phyloP scores from a whole-genome alignment of 495 filamentous ascomycete genomes.

The Penicillium samsonianum region DNA sequence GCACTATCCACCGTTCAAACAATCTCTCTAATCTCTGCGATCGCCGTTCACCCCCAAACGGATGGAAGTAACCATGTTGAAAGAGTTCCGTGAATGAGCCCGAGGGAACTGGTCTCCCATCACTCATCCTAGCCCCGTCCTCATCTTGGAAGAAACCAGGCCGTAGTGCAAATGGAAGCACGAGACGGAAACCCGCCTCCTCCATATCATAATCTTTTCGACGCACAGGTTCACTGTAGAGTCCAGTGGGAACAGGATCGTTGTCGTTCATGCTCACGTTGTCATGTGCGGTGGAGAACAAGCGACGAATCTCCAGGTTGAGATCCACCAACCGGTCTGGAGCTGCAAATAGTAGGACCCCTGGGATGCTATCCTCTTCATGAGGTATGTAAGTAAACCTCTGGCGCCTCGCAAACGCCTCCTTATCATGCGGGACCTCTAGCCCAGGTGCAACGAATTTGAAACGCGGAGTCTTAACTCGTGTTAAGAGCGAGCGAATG shows the following conservation, averaged over 20 bases:
- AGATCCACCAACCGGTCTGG: conserved; percentile 21
- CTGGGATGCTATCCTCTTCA: conserved; percentile 20
- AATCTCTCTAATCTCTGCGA: conserved; percentile 39
- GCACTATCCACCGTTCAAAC: conserved; percentile 32
- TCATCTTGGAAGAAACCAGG: conserved; percentile 1
- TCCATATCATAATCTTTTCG: conserved; percentile 12
- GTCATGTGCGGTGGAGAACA: conserved; percentile 1
- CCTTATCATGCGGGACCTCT: conserved; percentile 25
- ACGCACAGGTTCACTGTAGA: conserved; percentile 21
- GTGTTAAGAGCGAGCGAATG: conserved; percentile 30
- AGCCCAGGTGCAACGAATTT: conserved; percentile 39
- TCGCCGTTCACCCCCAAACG: conserved; percentile 37
- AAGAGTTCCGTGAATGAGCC: conserved; percentile 34
- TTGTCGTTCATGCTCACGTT: conserved; percentile 16
- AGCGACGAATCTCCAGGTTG: conserved; percentile 13
- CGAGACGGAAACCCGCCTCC: conserved; percentile 25
- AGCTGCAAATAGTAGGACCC: conserved; percentile 28
- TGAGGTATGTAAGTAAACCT: conserved; percentile 23
- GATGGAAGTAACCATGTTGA: conserved; percentile 39
- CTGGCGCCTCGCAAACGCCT: conserved; percentile 26
- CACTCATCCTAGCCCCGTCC: conserved; percentile 33
- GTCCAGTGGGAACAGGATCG: conserved; percentile 21
- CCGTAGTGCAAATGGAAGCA: conserved; percentile 24
- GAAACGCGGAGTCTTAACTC: conserved; percentile 36
- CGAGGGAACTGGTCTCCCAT: conserved; percentile 27